These are phyloP conservation scores for Penicillium soppii DNA, from an alignment of 495 filamentous ascomycete genomes.

Conservation along the genomic window DNA sequence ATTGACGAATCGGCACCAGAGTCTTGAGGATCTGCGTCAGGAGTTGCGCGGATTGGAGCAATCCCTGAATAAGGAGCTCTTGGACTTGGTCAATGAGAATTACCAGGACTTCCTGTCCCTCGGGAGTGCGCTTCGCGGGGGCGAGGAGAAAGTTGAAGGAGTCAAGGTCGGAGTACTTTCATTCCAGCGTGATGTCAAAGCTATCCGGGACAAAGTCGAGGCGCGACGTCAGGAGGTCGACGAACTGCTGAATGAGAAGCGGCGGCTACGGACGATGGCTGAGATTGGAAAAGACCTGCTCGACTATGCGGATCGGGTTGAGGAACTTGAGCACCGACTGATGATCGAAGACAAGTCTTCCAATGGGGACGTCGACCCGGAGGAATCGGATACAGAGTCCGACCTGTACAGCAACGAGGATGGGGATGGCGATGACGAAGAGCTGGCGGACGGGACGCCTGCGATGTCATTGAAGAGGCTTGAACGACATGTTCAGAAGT, in stretches of 20 bases:
- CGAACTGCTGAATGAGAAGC: slow-evolving; percentile 54
- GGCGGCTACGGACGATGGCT: slow-evolving; percentile 47
- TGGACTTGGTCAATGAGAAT: slow-evolving; percentile 92
- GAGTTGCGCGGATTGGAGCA: slow-evolving; percentile 78
- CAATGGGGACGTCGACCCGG: slow-evolving; percentile 1
- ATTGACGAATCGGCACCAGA: slow-evolving; percentile 84
- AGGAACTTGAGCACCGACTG: slow-evolving; percentile 72
- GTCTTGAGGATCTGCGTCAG: slow-evolving; percentile 85
- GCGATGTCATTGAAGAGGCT: slow-evolving; percentile 51
- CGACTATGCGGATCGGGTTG: slow-evolving; percentile 66
- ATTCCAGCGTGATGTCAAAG: slow-evolving; percentile 75
- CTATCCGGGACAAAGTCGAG: slow-evolving; percentile 54
- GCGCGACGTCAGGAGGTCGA: slow-evolving; percentile 53
- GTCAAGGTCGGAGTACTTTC: slow-evolving; percentile 83
- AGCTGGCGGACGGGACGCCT: slow-evolving; percentile 42
- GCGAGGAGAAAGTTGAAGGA: slow-evolving; percentile 89
- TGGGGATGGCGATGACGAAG: slow-evolving; percentile 55
- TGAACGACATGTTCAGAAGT: slow-evolving; percentile 58
- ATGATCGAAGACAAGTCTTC: slow-evolving; percentile 44
- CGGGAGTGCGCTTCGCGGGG: slow-evolving; percentile 77
- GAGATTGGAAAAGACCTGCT: slow-evolving; percentile 65
- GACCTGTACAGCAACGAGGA: slow-evolving; percentile 46
- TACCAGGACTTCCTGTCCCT: slow-evolving; percentile 87
- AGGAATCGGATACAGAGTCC: slow-evolving; percentile 36
- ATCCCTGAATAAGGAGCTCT: slow-evolving; percentile 74